These are phyloP conservation scores for Paramecium bursaria DNA, from an alignment of 73 alveolate genomes.

Conservation along the genomic window DNA sequence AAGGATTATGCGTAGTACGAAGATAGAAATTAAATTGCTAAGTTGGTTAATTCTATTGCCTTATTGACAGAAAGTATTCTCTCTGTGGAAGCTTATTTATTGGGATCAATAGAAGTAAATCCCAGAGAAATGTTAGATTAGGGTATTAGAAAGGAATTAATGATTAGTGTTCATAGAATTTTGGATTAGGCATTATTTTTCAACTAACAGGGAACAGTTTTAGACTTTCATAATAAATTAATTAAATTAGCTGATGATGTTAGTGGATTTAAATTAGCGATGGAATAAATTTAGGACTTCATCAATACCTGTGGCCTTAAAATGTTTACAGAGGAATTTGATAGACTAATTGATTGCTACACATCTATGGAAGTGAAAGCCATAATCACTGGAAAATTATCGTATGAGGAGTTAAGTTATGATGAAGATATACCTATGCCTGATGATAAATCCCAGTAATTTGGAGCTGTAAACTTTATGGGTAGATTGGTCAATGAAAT, in stretches of 20 bases:
- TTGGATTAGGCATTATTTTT: conserved; percentile 72
- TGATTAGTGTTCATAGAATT: conserved; percentile 78
- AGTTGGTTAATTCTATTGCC: conserved; percentile 88
- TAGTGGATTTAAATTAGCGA: conserved; percentile 66
- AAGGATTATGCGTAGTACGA: conserved; percentile 93
- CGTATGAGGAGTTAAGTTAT: conserved; percentile 57
- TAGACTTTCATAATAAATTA: conserved; percentile 20
- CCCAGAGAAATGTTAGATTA: conserved; percentile 95
- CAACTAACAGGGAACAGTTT: conserved; percentile 1
- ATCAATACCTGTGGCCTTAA: conserved; percentile 65
- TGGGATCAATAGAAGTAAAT: conserved; percentile 97
- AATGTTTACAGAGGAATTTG: conserved; percentile 68
- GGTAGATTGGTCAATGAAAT: conserved; percentile 67
- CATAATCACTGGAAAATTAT: conserved; percentile 54
- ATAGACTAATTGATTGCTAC: conserved; percentile 67
- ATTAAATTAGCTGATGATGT: conserved; percentile 61
- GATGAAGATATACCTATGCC: conserved; percentile 74
- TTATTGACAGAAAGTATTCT: conserved; percentile 95
- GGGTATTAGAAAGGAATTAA: conserved; percentile 96
- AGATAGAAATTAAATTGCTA: conserved; percentile 87
- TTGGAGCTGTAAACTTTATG: conserved; percentile 64
- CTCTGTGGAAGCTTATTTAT: conserved; percentile 87
- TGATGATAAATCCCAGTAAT: conserved; percentile 56
- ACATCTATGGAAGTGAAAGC: conserved; percentile 64
- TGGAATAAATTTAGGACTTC: conserved; percentile 71